Conservation (phyloP, 805 yeast species). For the Suhomyces sp. region DNA sequence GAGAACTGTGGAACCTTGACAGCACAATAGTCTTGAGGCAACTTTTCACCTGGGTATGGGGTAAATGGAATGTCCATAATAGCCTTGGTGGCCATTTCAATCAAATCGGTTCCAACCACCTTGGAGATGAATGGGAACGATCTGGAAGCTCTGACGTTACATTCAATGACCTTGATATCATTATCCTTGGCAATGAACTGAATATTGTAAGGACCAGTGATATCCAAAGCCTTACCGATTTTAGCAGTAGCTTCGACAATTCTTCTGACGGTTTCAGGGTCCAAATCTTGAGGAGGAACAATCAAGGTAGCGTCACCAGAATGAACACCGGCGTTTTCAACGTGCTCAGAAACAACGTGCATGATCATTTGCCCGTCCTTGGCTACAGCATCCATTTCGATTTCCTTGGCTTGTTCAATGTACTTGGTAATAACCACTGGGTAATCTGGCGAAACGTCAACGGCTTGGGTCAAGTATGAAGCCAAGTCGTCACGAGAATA, state of each 20-base stretch:
- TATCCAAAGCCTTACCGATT: slow-evolving; percentile 90
- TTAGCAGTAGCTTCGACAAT: slow-evolving; percentile 95
- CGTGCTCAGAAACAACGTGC: slow-evolving; percentile 98
- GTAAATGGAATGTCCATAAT: slow-evolving; percentile 82
- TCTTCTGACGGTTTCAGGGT: slow-evolving; percentile 84
- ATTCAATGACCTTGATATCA: slow-evolving; percentile 95
- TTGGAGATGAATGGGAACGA: slow-evolving; percentile 98
- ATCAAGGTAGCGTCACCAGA: slow-evolving; percentile 98
- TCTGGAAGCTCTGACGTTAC: slow-evolving; percentile 99
- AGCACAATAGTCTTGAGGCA: slow-evolving; percentile 94
- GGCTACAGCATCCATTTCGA: slow-evolving; percentile 99
- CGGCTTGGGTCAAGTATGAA: slow-evolving; percentile 87
- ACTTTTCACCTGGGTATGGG: slow-evolving; percentile 85
- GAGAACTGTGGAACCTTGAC: slow-evolving; percentile 97
- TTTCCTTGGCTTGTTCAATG: slow-evolving; percentile 95
- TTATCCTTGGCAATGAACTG: slow-evolving; percentile 95
- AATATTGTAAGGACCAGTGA: slow-evolving; percentile 96
- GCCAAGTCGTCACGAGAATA: slow-evolving; percentile 87
- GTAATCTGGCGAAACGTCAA: slow-evolving; percentile 94
- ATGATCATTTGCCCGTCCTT: slow-evolving; percentile 88
- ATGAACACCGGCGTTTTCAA: slow-evolving; percentile 98
- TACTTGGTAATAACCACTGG: slow-evolving; percentile 97
- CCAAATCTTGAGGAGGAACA: slow-evolving; percentile 95
- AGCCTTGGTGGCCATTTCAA: slow-evolving; percentile 96
- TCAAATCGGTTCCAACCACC: slow-evolving; percentile 93